Base-by-base conservation (phyloP, 192 early-diverging fungal genomes). In the Podila minutissima region DNA sequence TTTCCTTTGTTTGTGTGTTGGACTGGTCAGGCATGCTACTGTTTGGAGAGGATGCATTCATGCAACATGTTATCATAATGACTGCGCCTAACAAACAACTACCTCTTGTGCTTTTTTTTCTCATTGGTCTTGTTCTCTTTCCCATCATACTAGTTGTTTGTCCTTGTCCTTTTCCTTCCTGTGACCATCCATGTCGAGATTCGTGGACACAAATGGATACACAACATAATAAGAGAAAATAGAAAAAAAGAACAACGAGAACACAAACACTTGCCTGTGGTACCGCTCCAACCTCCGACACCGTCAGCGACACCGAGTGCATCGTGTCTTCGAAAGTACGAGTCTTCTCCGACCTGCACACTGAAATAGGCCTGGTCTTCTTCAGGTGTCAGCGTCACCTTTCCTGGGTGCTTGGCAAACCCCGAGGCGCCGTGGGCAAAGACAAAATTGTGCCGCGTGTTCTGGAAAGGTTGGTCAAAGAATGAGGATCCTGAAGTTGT, bases 251-350 rank as follows among this genome's bases (percentile, higher is more conserved):
- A 33, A 63, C 22, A 63, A 19, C n/a, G 5, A 33, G 33, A 63
- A 63, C 5, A 41, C 5, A 63, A 63, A 26, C 11, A 83, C 83
- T 69, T 74, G 64, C 76, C 74, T 68, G 83, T 69, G 67, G 86
- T 89, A 6, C 94, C 89, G 29, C 88, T 83, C 98, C 98, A 99
- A 31, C 97, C 97, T 33, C 98, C 97, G 12, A 99, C 97, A 6
- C 98, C 98, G 72, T 97, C 96, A 8, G 96, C 95, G 7, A 98
- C 96, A 20, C 97, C 96, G 24, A 99, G 72, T 4, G 94, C 90
- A 74, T 99, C 96, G 26, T 89, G 74, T 64, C 97, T 88, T 60
- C 85, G 76, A 74, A 99, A 99, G 77, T 95, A 99, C 6, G 96
- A 94, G 76, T 99, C 98, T 83, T 99, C 97, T 31, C 98, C 98